Conservation (phyloP, 2,329 filamentous ascomycete species). For the Clarireedia monteithiana region DNA sequence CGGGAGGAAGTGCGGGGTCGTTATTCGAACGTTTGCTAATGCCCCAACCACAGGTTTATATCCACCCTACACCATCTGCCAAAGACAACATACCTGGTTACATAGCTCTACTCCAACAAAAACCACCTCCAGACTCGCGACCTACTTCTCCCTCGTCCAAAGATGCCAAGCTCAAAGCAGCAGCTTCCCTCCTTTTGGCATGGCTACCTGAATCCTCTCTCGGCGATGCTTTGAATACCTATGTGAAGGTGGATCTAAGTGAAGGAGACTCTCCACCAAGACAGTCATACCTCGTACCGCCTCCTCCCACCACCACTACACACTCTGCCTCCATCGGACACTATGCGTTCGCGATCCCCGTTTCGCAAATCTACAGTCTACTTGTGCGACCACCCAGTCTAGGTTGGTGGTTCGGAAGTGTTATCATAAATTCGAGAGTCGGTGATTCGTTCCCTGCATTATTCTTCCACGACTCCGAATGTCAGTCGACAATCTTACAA, state of each 20-base stretch:
- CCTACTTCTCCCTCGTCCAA: constrained; percentile 28
- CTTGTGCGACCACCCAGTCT: constrained; percentile 84
- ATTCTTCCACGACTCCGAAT: constrained; percentile 97
- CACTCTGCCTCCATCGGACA: constrained; percentile 65
- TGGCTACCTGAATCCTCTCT: constrained; percentile 90
- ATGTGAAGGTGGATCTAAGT: constrained; percentile 89
- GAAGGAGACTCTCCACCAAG: constrained; percentile 73
- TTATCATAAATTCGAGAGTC: constrained; percentile 84
- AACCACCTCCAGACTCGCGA: constrained; percentile 38
- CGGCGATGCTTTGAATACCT: constrained; percentile 77
- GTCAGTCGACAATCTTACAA: constrained; percentile 88
- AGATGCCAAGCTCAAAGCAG: constrained; percentile 40
- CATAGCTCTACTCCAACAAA: constrained; percentile 88
- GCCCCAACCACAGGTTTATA: constrained; percentile 63
- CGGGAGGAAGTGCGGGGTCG: constrained; percentile 9
- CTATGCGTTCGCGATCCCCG: constrained; percentile 86
- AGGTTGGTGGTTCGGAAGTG: constrained; percentile 96
- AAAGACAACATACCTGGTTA: constrained; percentile 96
- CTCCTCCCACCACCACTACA: constrained; percentile 76
- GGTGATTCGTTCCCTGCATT: constrained; percentile 92
- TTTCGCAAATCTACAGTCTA: constrained; percentile 84
- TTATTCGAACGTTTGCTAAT: constrained; percentile 2
- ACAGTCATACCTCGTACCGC: constrained; percentile 85
- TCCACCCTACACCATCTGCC: constrained; percentile 85
- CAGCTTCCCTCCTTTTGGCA: constrained; percentile 74